Base-by-base conservation (phyloP, 1,284 basidiomycete species). In the Naganishia sp. region DNA sequence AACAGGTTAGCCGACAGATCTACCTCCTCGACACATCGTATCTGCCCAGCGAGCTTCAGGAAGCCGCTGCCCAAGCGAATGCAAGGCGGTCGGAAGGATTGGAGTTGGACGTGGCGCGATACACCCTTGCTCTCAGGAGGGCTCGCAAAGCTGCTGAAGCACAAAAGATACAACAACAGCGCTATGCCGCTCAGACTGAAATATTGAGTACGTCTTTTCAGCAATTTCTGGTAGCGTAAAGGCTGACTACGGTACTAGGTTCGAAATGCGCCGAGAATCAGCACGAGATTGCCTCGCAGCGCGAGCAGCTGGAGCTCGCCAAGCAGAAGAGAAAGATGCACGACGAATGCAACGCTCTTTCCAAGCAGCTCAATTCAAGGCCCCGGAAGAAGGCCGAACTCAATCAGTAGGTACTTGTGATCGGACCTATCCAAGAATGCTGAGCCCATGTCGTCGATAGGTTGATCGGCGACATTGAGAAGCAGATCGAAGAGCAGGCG, bases 1-100 rank as follows among this genome's bases (percentile, higher is more conserved):
- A 61, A 50, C 58, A 61, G 10, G 58, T 25, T 9, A 61, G 49
- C 35, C 58, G 58, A 9, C 58, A 61, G 28, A 25, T 61, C 21
- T 61, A 61, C 25, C 47, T 61, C 5, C n/a, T 61, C 46, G 58
- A 61, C 18, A 61, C 58, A 17, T 61, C 58, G 32, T 61, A 61
- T 15, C 25, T 61, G 47, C 25, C 58, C 2, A 50, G 39, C 28
- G 58, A 61, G 23, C 58, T 61, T 21, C 47, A 61, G 50, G 13
- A 47, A 23, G 58, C 58, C 0, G 58, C 58, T 2, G 43, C 58
- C 15, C 21, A 28, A 35, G 47, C 49, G 28, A 51, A 41, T 23
- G 39, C 32, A 15, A 51, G 51, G 39, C 58, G 58, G 0, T 50
- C 58, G 21, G 58, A 61, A 18, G 41, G 28, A 13, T 47, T 61